A percentile compares a stretch with the other conserved stretches of the same genome.
These are phyloP conservation scores for Ustulina deusta DNA, from an alignment of 2,329 filamentous ascomycete genomes.

Conservation along the genomic window DNA sequence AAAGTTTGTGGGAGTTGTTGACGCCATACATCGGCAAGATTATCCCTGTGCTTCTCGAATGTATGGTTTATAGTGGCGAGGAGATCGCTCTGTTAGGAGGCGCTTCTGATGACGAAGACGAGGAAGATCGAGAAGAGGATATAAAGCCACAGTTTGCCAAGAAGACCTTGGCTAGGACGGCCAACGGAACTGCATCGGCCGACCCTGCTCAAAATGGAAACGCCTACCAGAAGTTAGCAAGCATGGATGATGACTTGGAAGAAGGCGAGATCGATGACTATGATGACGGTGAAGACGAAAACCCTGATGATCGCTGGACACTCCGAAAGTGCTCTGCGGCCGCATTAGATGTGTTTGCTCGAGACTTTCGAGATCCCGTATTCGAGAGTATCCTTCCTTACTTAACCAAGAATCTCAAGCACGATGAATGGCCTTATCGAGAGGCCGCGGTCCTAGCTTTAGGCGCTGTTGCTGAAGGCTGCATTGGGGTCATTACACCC, in stretches of 20 bases:
- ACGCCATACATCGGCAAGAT: conserved; percentile 85
- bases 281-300: conserved; percentile 80
- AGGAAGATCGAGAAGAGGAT: conserved; percentile 90
- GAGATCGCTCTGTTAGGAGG: conserved; percentile 88
- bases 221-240: conserved; percentile 65
- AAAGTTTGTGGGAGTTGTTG: conserved; percentile 79
- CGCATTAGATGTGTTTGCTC: conserved; percentile 92
- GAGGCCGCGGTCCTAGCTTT: conserved; percentile 95
- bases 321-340: conserved; percentile 97
- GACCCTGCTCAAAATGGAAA: conserved; percentile 66
- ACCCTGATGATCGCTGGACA: conserved; percentile 94
- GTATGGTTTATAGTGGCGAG: conserved; percentile 96
- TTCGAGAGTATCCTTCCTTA: conserved; percentile 95
- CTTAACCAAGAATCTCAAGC: conserved; percentile 87
- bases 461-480: conserved; percentile 94
- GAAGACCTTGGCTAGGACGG: conserved; percentile 68
- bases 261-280: conserved; percentile 88
- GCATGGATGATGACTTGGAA: conserved; percentile 80
- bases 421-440: conserved; percentile 89
- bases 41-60: conserved; percentile 88
- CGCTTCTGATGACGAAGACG: conserved; percentile 88
- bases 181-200: conserved; percentile 65
- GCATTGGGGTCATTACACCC: conserved; percentile 87
- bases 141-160: conserved; percentile 94
- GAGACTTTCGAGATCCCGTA: conserved; percentile 86